phyloP scores from a whole-genome alignment of 73 alveolate genomes.

The Blepharisma stoltei region DNA sequence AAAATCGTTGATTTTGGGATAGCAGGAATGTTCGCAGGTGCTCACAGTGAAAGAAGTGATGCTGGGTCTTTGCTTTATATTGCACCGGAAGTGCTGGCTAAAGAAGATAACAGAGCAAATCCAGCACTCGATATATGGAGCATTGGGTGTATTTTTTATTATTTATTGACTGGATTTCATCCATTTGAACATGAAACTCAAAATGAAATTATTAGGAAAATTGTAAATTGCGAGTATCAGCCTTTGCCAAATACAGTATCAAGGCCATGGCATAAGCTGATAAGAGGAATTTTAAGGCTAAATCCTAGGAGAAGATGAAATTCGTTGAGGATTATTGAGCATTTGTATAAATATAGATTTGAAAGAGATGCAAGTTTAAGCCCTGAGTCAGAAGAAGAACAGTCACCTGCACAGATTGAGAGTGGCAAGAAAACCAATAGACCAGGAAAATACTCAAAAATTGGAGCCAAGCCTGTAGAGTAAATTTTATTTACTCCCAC shows the following conservation, averaged over 20 bases:
- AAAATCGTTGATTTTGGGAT: conserved; percentile 46
- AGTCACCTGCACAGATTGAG: too few relatives aligned
- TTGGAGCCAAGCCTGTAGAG: too few relatives aligned
- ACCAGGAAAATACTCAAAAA: too few relatives aligned
- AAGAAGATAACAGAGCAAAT: conserved; percentile 33
- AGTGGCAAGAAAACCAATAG: too few relatives aligned
- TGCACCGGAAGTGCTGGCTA: conserved; percentile 50
- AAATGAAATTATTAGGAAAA: conserved; percentile 35
- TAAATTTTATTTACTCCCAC: too few relatives aligned
- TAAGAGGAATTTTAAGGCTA: neutral
- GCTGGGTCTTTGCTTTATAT: conserved; percentile 49
- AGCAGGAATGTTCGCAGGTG: conserved; percentile 41
- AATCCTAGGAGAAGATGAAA: too few relatives aligned
- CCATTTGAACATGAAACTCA: conserved; percentile 61
- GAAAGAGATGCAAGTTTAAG: too few relatives aligned
- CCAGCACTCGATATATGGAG: conserved; percentile 48
- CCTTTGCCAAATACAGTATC: neutral
- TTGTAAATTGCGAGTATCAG: neutral
- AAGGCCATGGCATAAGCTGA: neutral
- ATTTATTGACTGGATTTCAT: conserved; percentile 47
- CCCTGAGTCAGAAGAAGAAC: too few relatives aligned
- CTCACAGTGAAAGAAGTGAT: conserved; percentile 40
- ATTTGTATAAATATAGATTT: too few relatives aligned
- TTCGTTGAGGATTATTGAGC: too few relatives aligned
- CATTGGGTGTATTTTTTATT: conserved; percentile 55